Evolutionary conservation across 306 rosid species (phyloP), one percentile per base, ranked within the genome.

Genomic region (Prunus dulcis): DNA sequence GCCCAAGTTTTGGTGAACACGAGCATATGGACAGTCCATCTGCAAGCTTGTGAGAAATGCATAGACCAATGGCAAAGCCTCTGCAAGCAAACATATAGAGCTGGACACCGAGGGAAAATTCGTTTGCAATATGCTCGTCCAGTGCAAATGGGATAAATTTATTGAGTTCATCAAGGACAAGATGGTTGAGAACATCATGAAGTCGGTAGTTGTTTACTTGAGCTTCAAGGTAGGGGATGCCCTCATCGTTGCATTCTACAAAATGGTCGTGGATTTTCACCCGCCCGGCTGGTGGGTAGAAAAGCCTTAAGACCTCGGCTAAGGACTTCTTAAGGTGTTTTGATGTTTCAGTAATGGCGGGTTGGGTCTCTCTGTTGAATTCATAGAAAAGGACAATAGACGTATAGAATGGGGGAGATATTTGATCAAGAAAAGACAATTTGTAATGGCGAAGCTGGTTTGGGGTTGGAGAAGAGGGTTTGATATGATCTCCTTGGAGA

Each of bases 71-170:
- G 2, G 70, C 62, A 82, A 56, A 17, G 0, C 93, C 90, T 0
- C 91, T 90, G 45, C 89, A 85, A 0, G 77, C 81, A 3, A 91
- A 88, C 1, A 82, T 66, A 32, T 82, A 84, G 52, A 91, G 77
- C 60, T 87, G 96, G 60, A 87, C 78, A 0, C 90, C 88, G 12
- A 91, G 82, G 15, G 62, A 7, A 62, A 50, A 19, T 6, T 87
- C 77, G 1, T 87, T 80, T 72, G 51, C 50, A 0, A 49, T 23
- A 14, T 69, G 43, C 30, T 69, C 73, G 7, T 14, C 19, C 0
- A 17, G 56, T 17, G 13, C 0, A 5, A 51, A 51, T 17, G 56
- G 56, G 56, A 51, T 14, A 5, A 51, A 17, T 51, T 69, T 58
- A 14, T 82, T 79, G 4, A 86, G 74, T 55, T 82, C 77, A 38